These are phyloP conservation scores for Salix udensis DNA, from an alignment of 345 rosid genomes.

Conservation along the genomic window DNA sequence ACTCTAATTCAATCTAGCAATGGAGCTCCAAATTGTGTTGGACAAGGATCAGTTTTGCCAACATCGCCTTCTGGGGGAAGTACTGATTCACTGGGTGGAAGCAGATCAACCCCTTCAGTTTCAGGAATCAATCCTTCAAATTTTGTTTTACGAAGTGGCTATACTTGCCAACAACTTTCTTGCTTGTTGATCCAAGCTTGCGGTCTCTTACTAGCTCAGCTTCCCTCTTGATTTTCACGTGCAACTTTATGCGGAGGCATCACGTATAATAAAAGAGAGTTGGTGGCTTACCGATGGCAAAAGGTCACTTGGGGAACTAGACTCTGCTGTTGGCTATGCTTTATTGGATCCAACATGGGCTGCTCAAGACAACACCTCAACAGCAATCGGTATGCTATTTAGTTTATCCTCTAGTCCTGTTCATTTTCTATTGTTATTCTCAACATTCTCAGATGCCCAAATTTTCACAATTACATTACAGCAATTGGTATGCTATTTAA, in stretches of 20 bases:
- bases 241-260: constrained; percentile 81
- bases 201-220: constrained; percentile 91
- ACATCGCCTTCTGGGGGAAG: constrained; percentile 98
- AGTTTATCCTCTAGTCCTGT: neutral
- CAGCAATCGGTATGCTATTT: constrained; percentile 69
- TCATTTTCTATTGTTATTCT: neutral
- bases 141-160: constrained; percentile 91
- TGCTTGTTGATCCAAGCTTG: constrained; percentile 97
- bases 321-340: constrained; percentile 91
- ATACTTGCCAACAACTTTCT: constrained; percentile 92
- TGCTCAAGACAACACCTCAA: constrained; percentile 96
- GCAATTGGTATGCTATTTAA: constrained; percentile 61
- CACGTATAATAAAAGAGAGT: constrained; percentile 74
- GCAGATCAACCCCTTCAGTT: constrained; percentile 72
- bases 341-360: constrained; percentile 98
- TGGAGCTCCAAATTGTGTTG: constrained; percentile 63
- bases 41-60: constrained; percentile 75
- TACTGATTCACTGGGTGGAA: constrained; percentile 82
- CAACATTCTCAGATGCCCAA: neutral
- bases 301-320: constrained; percentile 70
- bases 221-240: constrained; percentile 81
- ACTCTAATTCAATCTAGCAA: constrained; percentile 91
- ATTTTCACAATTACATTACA: constrained; percentile 22
- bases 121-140: constrained; percentile 79
- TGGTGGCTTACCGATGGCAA: constrained; percentile 95